Base-by-base conservation (phyloP, 805 yeast genomes). In the Candida alai region DNA sequence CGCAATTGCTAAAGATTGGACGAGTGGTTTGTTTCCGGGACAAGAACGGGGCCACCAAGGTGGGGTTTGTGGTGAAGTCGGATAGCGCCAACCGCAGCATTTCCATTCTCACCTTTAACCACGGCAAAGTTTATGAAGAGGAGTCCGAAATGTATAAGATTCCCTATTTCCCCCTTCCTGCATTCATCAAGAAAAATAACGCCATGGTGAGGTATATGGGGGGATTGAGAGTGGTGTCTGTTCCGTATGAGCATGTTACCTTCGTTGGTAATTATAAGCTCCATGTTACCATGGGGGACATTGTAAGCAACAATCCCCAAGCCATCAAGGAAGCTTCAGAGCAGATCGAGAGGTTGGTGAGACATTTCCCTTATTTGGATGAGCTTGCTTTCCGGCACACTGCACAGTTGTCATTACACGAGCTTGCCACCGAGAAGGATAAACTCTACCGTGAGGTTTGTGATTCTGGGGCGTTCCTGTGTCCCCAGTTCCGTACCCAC, bases 21-120 rank as follows among this genome's bases (percentile, higher is more conserved):
- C 65, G 82, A 40, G 50, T 83, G 31, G 48, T 84, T 34, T 66
- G 80, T 5, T 86, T 63, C 53, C 68, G 76, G 40, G 80, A 78
- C 48, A 53, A 54, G 4, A 51, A 62, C 5, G 68, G 58, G 4
- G 52, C 56, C 11, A 43, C 70, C 1, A 54, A 62, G 30, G 57
- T 74, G 9, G 94, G 88, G 4, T 69, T 81, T 36, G 58, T 80
- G 17, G 62, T 74, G 24, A 76, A 67, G 49, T 40, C 68, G 44
- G 58, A 64, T 51, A 34, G 53, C 41, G 45, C 56, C 12, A 49
- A 54, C 35, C 43, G 57, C 21, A 42, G 45, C 1, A 45, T 72
- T 9, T 49, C 70, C 4, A 52, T 74, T 4, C 45, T 77, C 35
- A 60, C 71, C 0, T 74, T 76, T 45, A 57, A 71, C 39, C 66